Percentiles rank a stretch among this genome's conserved stretches.
Conservation (phyloP, 371 early-diverging fungal genomes). For the Rhizopus arrhizus region DNA sequence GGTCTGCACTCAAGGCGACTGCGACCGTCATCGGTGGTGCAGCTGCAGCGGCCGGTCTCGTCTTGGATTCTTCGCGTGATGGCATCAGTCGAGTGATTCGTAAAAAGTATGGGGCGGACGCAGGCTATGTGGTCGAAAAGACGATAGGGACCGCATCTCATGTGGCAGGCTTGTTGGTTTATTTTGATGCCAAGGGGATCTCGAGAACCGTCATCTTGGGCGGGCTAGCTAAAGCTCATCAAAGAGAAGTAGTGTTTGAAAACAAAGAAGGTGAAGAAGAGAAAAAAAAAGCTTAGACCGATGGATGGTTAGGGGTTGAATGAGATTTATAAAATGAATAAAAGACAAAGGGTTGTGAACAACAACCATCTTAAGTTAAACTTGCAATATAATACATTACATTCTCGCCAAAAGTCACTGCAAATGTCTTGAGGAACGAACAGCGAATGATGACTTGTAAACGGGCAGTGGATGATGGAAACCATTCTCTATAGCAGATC, state of each 20-base stretch:
- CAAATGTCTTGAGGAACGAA: too few species aligned
- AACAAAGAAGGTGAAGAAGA: neutral
- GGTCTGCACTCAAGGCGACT: constrained; percentile 38
- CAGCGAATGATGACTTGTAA: too few species aligned
- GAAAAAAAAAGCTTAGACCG: too few species aligned
- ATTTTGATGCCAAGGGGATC: constrained; percentile 46
- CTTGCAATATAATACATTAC: too few species aligned
- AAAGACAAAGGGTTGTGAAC: too few species aligned
- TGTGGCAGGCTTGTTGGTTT: constrained; percentile 34
- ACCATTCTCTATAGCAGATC: too few species aligned
- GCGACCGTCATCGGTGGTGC: constrained; percentile 37
- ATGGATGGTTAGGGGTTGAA: too few species aligned
- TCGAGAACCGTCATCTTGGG: constrained; percentile 33
- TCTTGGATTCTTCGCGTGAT: constrained; percentile 35
- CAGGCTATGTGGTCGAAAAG: constrained; percentile 38
- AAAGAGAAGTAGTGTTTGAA: neutral
- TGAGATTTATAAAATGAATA: too few species aligned
- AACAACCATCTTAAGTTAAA: too few species aligned
- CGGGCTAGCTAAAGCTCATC: neutral
- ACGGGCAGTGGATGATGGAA: too few species aligned
- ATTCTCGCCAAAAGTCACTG: too few species aligned
- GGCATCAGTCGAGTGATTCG: constrained; percentile 37
- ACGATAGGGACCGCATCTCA: constrained; percentile 33
- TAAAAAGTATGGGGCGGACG: constrained; percentile 44
- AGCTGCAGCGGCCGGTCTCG: constrained; percentile 33